Evolutionary conservation across 2,329 filamentous ascomycete species (phyloP), one percentile per base, ranked within the genome.

Genomic region (Gremmenia infestans): DNA sequence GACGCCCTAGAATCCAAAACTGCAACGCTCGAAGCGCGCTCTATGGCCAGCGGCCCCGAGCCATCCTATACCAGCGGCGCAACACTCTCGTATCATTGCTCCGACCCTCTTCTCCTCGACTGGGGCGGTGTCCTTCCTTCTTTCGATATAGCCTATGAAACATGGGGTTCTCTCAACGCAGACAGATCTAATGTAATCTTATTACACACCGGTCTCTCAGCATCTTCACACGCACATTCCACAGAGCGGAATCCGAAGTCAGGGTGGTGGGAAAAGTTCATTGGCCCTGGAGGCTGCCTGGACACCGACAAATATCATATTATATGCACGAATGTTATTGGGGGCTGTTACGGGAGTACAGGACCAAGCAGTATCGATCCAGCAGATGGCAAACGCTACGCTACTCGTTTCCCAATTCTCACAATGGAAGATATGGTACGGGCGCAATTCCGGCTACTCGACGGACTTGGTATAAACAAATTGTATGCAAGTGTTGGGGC

Each of bases 251-350:
- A 99, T 71, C 82, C 89, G 0, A 88, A 92, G 71, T 88, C 91
- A 0, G 94, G 94, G 3, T 99, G 94, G 94, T 99, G 94, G 94
- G 94, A 99, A 74, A 93, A 88, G 72, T 99, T 99, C 71, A 97
- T 99, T 67, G 94, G 94, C 0, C 88, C 92, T 0, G 91, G 89
- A 0, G 81, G 81, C 19, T 88, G 91, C 11, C 75, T 99, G 9
- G 91, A 99, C 71, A 99, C 94, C 1, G 76, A 93, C 72, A 93
- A 91, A 70, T 96, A 95, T 76, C 90, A 91, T 68, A 76, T 99
- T 58, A 90, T 99, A 59, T 99, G 94, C 75, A 97, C 94, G 9
- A 99, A 99, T 70, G 92, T 97, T 48, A 81, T 99, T 37, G 94
- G 94, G 51, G 91, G 94, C 5, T 99, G 94, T 73, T 97, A 94